Base-by-base conservation (phyloP, 1,139 yeast species). In the Martiniozyma asiatica region DNA sequence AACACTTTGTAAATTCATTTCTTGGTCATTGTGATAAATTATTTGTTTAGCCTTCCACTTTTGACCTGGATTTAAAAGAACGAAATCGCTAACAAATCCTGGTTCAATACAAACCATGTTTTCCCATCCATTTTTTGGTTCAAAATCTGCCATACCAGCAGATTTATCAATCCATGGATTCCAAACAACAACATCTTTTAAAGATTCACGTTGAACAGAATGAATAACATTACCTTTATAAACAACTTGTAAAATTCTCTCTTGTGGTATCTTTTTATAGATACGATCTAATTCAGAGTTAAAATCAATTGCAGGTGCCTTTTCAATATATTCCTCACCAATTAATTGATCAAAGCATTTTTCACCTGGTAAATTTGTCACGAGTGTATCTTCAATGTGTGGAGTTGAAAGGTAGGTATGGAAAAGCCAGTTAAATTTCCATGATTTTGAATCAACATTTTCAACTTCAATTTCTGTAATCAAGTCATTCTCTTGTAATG, bases 141-240 rank as follows among this genome's bases (percentile, higher is more conserved):
- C 68, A 51, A 87, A 89, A 55, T 89, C 98, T 22, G 63, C 75
- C 87, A 89, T 80, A 2, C 78, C 77, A 18, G 59, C 63, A 14
- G 92, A 72, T 53, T 80, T 81, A 32, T 77, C 69, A 43, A 69
- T 63, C 98, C 97, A 89, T 16, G 98, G 98, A 54, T 89, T 89
- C 98, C 98, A 89, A 32, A 89, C 96, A 29, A 89, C 97, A 14
- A 84, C 70, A 50, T 89, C 97, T 3, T 80, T 85, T 41, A 87
- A 62, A 44, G 76, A 74, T 18, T 57, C 57, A 48, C 94, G 67
- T 35, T 68, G 59, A 22, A 85, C 58, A 28, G 78, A 73, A 50
- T 75, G 76, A 32, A 73, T 54, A 4, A 81, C 87, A 38, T 70
- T 65, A 24, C 92, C 92, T 37, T 67, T 60, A 38, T 73, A 79